Conservation (phyloP, 345 rosid species). For the Boechera stricta region DNA sequence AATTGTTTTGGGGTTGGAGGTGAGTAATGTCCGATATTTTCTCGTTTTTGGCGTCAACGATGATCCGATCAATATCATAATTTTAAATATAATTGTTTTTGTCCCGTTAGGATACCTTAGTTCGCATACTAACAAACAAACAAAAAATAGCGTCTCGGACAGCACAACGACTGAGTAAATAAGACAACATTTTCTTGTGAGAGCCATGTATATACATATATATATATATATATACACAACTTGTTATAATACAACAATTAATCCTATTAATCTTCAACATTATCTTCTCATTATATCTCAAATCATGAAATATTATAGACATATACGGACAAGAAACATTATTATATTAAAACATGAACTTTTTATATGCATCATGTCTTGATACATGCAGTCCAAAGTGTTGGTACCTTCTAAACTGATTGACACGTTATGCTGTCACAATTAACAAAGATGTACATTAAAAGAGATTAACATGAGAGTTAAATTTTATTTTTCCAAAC, state of each 20-base stretch:
- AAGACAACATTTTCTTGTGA: slow-evolving; percentile 12
- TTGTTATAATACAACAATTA: not conserved
- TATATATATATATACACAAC: not conserved
- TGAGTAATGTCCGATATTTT: not conserved
- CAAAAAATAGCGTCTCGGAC: slow-evolving; percentile 2
- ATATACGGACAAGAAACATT: slow-evolving; percentile 28
- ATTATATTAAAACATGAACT: not conserved
- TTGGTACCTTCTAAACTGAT: not conserved
- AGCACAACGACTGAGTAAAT: slow-evolving; percentile 12
- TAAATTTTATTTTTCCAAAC: not conserved
- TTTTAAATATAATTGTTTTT: not conserved
- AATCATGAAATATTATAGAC: slow-evolving; percentile 2
- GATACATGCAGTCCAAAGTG: not conserved
- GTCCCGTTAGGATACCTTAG: not conserved
- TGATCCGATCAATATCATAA: not conserved
- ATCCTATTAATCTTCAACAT: not conserved
- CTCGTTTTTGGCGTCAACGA: slow-evolving; percentile 2
- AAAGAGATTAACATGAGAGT: not conserved
- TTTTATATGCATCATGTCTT: slow-evolving; percentile 3
- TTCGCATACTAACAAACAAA: not conserved
- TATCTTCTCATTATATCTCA: slow-evolving; percentile 18
- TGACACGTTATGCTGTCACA: not conserved
- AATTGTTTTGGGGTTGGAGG: not conserved
- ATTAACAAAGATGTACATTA: not conserved
- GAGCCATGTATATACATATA: not conserved